Evolutionary conservation across 106 monocot genomes (phyloP).

Genomic region (Dactylorhiza incarnata): DNA sequence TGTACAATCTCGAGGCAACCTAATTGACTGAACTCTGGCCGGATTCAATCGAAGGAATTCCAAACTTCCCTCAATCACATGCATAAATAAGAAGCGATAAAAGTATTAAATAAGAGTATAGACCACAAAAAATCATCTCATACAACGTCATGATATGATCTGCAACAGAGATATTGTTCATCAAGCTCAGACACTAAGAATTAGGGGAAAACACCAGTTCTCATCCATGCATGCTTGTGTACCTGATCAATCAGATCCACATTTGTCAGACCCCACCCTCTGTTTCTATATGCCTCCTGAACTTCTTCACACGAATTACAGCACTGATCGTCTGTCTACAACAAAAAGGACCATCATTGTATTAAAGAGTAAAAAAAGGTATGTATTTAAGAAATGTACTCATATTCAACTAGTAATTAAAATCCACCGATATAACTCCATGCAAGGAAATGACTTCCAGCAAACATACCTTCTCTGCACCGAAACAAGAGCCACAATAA

Average conservation of each 20-base stretch:
- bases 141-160: background rate
- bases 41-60: background rate
- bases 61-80: background rate
- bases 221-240: background rate
- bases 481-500: conserved; percentile 97
- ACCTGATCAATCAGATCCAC: conserved; percentile 9
- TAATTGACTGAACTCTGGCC: background rate
- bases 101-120: background rate
- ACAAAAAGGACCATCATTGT: background rate
- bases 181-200: background rate
- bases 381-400: background rate
- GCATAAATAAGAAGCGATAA: background rate
- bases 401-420: conserved; percentile 2
- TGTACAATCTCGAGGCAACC: background rate
- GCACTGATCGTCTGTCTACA: conserved; percentile 12
- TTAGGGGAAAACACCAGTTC: background rate
- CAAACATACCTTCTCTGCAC: conserved; percentile 67
- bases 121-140: background rate
- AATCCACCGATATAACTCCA: background rate
- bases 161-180: background rate
- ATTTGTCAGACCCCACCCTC: conserved; percentile 11
- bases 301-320: conserved; percentile 14
- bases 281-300: conserved; percentile 10
- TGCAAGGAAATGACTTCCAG: background rate
- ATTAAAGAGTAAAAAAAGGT: background rate